Evolutionary conservation across 2,329 filamentous ascomycete species (phyloP).

Genomic region (Pezicula rhizophila): DNA sequence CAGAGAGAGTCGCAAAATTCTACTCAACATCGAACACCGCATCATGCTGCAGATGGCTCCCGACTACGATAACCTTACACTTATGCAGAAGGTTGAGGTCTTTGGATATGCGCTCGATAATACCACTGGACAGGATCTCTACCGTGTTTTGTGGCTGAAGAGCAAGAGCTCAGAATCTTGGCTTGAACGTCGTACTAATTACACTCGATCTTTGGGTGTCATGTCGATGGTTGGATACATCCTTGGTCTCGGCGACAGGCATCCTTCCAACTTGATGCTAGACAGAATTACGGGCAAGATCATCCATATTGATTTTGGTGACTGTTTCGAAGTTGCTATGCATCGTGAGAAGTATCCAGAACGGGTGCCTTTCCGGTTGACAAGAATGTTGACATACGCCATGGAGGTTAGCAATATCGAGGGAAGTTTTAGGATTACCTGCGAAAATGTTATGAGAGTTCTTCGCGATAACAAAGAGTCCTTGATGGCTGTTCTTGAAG

Average conservation of each 20-base stretch:
- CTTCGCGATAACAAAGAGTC: slow-evolving; percentile 96
- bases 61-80: slow-evolving; percentile 94
- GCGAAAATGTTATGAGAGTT: slow-evolving; percentile 97
- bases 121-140: slow-evolving; percentile 96
- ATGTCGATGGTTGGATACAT: slow-evolving; percentile 99
- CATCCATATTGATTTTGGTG: slow-evolving; percentile 97
- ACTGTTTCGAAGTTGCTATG: slow-evolving; percentile 99
- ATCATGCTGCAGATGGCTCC: slow-evolving; percentile 99
- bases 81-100: slow-evolving; percentile 99
- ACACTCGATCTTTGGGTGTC: slow-evolving; percentile 91
- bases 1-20: slow-evolving; percentile 90
- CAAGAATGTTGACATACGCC: slow-evolving; percentile 97
- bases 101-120: slow-evolving; percentile 99
- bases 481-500: slow-evolving; percentile 95
- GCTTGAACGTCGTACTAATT: slow-evolving; percentile 97
- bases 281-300: slow-evolving; percentile 95
- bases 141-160: slow-evolving; percentile 97
- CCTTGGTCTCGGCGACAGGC: slow-evolving; percentile 88
- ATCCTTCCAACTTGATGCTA: slow-evolving; percentile 96
- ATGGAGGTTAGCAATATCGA: slow-evolving; percentile 99
- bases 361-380: slow-evolving; percentile 93
- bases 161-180: slow-evolving; percentile 97
- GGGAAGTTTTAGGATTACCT: slow-evolving; percentile 95
- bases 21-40: slow-evolving; percentile 97
- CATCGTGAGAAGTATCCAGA: slow-evolving; percentile 99